A percentile compares a stretch with the other conserved stretches of the same genome.
phyloP scores from a whole-genome alignment of 2,329 filamentous ascomycete species.

The Ophiosphaerella herpotricha region DNA sequence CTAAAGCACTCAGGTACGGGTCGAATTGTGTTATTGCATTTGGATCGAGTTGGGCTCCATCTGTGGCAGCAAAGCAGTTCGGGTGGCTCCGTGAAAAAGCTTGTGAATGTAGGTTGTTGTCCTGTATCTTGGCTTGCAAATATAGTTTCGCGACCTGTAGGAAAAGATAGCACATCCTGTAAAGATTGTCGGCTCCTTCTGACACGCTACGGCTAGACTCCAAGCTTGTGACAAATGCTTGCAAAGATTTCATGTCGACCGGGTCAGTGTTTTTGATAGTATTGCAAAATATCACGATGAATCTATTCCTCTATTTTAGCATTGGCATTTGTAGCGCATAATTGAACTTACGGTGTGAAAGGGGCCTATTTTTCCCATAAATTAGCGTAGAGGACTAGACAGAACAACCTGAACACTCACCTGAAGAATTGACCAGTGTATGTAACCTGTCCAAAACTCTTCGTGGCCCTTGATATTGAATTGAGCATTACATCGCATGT shows the following conservation, averaged over 20 bases:
- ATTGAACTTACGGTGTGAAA: conserved; percentile 49
- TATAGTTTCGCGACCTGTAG: conserved; percentile 66
- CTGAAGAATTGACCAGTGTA: conserved; percentile 39
- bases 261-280: conserved; percentile 57
- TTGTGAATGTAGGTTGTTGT: conserved; percentile 29
- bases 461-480: conserved; percentile 41
- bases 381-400: neutral
- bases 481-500: conserved; percentile 32
- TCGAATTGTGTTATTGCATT: conserved; percentile 57
- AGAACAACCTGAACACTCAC: conserved; percentile 3
- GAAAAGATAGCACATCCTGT: conserved; percentile 66
- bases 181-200: conserved; percentile 63
- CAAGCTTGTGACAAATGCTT: conserved; percentile 62
- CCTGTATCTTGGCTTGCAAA: conserved; percentile 61
- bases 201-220: conserved; percentile 58
- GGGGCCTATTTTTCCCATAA: conserved; percentile 48
- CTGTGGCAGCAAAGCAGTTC: conserved; percentile 17
- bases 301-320: conserved; percentile 20
- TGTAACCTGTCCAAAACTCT: conserved; percentile 41
- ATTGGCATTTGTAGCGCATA: neutral
- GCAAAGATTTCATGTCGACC: conserved; percentile 60
- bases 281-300: conserved; percentile 56
- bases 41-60: conserved; percentile 22
- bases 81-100: conserved; percentile 8
- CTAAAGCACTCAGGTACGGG: conserved; percentile 66